Evolutionary conservation across 768 basidiomycete species (phyloP).

Genomic region (Mycena amicta): DNA sequence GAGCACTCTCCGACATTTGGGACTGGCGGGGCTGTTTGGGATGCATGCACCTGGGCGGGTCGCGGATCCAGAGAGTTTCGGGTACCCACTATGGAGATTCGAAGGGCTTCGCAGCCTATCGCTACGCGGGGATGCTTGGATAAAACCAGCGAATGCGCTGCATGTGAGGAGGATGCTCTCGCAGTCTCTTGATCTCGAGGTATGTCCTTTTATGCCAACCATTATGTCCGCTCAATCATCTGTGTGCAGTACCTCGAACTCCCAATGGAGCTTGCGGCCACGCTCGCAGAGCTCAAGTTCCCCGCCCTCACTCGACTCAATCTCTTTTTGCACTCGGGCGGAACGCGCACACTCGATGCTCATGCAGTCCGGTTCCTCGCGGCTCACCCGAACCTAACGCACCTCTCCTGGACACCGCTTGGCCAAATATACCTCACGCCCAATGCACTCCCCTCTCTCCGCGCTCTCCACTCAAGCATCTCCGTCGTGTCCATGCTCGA

Average conservation of each 20-base stretch:
- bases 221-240: no score
- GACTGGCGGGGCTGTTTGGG: conserved; percentile 42
- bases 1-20: conserved; percentile 36
- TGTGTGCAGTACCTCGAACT: conserved; percentile 43
- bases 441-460: conserved; percentile 44
- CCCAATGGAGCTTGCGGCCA: conserved; percentile 44
- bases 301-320: conserved; percentile 45
- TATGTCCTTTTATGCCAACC: conserved; percentile 17
- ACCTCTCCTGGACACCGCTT: conserved; percentile 49
- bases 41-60: conserved; percentile 34
- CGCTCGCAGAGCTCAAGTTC: conserved; percentile 39
- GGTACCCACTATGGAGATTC: conserved; percentile 44
- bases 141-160: conserved; percentile 24
- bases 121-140: conserved; percentile 34
- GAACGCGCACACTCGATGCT: conserved; percentile 34
- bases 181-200: conserved; percentile 32
- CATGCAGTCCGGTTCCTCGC: conserved; percentile 43
- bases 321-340: conserved; percentile 45
- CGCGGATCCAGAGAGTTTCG: conserved; percentile 31
- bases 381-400: conserved; percentile 48
- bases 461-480: conserved; percentile 36
- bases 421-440: conserved; percentile 35
- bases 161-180: conserved; percentile 32
- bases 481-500: conserved; percentile 41
- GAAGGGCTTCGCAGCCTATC: conserved; percentile 30